phyloP scores from a whole-genome alignment of 371 early-diverging fungal species.

The Syncephalastrum monosporum region DNA sequence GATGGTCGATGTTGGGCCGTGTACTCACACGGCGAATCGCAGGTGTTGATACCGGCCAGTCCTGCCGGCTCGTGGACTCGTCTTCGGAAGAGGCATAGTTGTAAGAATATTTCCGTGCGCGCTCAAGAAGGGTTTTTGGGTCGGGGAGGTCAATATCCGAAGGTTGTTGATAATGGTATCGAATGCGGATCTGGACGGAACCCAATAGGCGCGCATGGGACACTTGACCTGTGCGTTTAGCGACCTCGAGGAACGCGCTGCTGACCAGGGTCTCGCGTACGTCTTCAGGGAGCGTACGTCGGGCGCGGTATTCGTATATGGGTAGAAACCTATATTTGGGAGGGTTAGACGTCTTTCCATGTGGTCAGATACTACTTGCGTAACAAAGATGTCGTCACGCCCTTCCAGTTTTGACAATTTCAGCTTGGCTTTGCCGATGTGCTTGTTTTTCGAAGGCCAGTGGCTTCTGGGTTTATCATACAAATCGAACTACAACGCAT shows the following conservation, averaged over 20 bases:
- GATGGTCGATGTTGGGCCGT: slow-evolving; percentile 12
- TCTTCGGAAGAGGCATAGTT: not conserved
- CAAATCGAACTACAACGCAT: slow-evolving; percentile 19
- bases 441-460: slow-evolving; percentile 34
- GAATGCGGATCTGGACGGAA: slow-evolving; percentile 36
- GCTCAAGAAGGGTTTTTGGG: not conserved
- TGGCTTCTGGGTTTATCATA: slow-evolving; percentile 41
- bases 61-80: not conserved
- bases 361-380: slow-evolving; percentile 21
- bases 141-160: slow-evolving; percentile 4
- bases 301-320: slow-evolving; percentile 46
- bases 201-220: slow-evolving; percentile 24
- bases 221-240: slow-evolving; percentile 15
- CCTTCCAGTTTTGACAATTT: slow-evolving; percentile 35
- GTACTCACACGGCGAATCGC: slow-evolving; percentile 10
- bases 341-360: not conserved
- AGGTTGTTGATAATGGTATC: slow-evolving; percentile 35
- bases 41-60: not conserved
- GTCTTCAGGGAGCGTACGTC: slow-evolving; percentile 37
- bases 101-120: slow-evolving; percentile 7
- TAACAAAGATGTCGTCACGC: slow-evolving; percentile 41
- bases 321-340: slow-evolving; percentile 34
- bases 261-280: slow-evolving; percentile 36
- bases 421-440: slow-evolving; percentile 48
- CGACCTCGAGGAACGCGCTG: slow-evolving; percentile 30